A percentile compares a stretch with the other conserved stretches of the same genome.
These are phyloP conservation scores for Lepidium campestre DNA, from an alignment of 441 rosid genomes.

Conservation along the genomic window DNA sequence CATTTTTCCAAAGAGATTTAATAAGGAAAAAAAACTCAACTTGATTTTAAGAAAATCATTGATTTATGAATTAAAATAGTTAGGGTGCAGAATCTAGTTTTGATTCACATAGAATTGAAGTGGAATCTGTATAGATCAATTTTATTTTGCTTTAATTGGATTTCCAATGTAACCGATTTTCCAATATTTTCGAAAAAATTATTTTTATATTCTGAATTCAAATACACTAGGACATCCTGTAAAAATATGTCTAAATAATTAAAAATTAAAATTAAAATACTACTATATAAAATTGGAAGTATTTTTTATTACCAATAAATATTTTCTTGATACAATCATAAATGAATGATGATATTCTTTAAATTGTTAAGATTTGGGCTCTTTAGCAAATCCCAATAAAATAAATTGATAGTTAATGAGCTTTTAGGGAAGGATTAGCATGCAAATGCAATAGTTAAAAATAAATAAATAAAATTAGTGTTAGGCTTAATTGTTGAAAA, in stretches of 20 bases:
- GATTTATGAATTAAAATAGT: neutral
- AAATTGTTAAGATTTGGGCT: neutral
- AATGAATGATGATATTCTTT: conserved; percentile 8
- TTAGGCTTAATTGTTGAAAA: conserved; percentile 5
- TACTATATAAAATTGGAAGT: neutral
- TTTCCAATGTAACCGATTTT: too few species aligned
- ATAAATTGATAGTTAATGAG: conserved; percentile 5
- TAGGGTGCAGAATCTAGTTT: conserved; percentile 5
- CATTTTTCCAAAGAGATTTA: conserved; percentile 12
- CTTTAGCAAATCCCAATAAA: conserved; percentile 11
- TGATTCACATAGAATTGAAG: neutral
- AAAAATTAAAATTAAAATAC: neutral
- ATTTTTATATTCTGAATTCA: neutral
- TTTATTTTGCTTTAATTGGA: neutral
- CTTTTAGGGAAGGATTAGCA: conserved; percentile 13
- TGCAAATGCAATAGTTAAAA: neutral
- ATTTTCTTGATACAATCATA: neutral
- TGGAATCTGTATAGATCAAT: neutral
- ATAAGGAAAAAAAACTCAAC: neutral
- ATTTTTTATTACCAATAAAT: neutral
- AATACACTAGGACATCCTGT: neutral
- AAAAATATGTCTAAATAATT: too few species aligned
- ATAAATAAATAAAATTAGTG: neutral
- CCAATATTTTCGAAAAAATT: too few species aligned
- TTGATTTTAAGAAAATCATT: neutral